Evolutionary conservation across 768 basidiomycete genomes (phyloP), one percentile per base, ranked within the genome.

Genomic region (Amanita rubescens): DNA sequence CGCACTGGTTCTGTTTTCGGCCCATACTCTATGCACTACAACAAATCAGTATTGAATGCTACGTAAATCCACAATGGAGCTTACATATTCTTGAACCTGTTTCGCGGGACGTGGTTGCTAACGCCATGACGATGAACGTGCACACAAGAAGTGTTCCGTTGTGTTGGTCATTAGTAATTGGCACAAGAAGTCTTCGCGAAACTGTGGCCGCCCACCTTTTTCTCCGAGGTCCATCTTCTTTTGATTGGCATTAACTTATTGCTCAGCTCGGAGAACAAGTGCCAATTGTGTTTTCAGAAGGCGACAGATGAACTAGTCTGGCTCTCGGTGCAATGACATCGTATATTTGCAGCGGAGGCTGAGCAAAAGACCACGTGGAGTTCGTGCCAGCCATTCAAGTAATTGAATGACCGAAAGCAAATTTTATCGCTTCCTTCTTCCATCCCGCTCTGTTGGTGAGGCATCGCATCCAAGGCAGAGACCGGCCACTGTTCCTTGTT

Each of bases 381-480:
- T 7, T 24, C 49, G 22, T 37, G 48, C 35, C 9, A n/a, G 20
- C 48, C 5, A 37, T 39, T 50, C 22, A 39, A 50, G 52, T 32
- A 53, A 27, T 6, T 12, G 34, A 9, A 27, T 27, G 20, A 14
- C 43, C 52, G 27, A 53, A 53, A 34, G 5, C 34, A 33, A 17
- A 22, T 17, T 46, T 25, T 37, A 33, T 45, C n/a, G 42, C 52
- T 53, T 53, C 52, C 52, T 53, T 46, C 44, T 46, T 43, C 52
- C 44, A 41, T 34, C 35, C 52, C 52, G 34, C 43, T 35, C 44
- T 53, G 52, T 30, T 43, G 38, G n/a, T 42, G 41, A 41, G 41
- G 39, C 44, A 22, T 42, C 51, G 41, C 33, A 24, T 53, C 51
- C 51, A 44, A 46, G 22, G 22, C 35, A 37, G 43, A 46, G 22